Evolutionary conservation across 139 green algal species (phyloP), one percentile per base, ranked within the genome.

Genomic region (Zygnema circumcarinatum): DNA sequence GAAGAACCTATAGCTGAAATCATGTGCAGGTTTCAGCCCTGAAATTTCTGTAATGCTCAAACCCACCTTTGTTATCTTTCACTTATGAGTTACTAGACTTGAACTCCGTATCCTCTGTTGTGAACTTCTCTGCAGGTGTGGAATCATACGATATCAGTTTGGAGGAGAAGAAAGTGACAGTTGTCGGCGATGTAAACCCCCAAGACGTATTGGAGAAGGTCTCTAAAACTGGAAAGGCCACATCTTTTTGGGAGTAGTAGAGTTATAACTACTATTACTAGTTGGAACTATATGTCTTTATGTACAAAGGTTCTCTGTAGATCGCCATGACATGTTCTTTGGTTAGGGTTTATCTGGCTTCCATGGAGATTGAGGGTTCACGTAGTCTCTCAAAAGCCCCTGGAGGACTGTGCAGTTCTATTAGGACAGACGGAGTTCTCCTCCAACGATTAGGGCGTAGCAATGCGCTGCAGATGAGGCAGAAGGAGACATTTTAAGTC

Each of bases 121-220:
- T n/a, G n/a, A n/a, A n/a, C n/a, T n/a, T n/a, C 38, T 53, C 7
- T 25, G 31, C 84, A 89, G 84, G 84, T 33, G 84, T 89, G 53
- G 22, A 89, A 42, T 89, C 84, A 0, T 86, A 83, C 7, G 79
- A 89, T 2, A 81, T 89, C 29, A 52, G 75, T 38, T 74, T 89
- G 22, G 32, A 89, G 38, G 35, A 89, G 32, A n/a, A 89, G 84
- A 89, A 89, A 42, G 84, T 89, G 80, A 78, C 53, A 25, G 84
- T 89, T 31, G 79, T 87, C 33, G 84, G 84, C 32, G 79, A 89
- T n/a, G 79, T 89, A n/a, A 67, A 85, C 31, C 84, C 84, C 0
- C n/a, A 89, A 35, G 56, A 38, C 29, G 84, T 89, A 3, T 52
- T 89, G 38, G 76, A 89, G 32, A 89, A 90, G 20, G 84, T 89